A percentile compares a stretch with the other conserved stretches of the same genome.
These are phyloP conservation scores for Russula lepida DNA, from an alignment of 768 basidiomycete genomes.

Conservation along the genomic window DNA sequence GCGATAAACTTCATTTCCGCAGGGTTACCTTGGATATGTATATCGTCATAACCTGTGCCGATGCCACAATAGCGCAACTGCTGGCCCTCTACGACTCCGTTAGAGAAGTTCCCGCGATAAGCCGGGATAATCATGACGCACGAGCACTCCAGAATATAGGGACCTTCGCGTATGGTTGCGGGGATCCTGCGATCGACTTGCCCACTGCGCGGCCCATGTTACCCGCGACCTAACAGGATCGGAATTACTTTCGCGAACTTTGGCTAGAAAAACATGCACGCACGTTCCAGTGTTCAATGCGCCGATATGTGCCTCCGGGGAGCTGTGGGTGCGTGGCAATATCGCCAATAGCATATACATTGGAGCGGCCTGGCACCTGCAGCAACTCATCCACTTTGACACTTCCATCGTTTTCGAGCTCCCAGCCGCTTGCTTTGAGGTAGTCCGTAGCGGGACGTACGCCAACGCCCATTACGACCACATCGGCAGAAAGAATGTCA, in stretches of 20 bases:
- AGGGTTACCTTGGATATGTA: slow-evolving; percentile 68
- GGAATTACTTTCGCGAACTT: neutral
- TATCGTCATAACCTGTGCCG: slow-evolving; percentile 62
- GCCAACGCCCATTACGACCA: slow-evolving; percentile 81
- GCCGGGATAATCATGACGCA: slow-evolving; percentile 29
- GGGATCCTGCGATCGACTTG: slow-evolving; percentile 48
- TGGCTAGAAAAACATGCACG: slow-evolving; percentile 18
- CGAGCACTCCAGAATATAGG: slow-evolving; percentile 90
- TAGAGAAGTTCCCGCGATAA: neutral
- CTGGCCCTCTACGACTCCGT: slow-evolving; percentile 52
- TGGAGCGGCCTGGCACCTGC: slow-evolving; percentile 42
- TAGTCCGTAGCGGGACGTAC: slow-evolving; percentile 77
- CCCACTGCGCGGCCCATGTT: slow-evolving; percentile 85
- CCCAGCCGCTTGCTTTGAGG: slow-evolving; percentile 60
- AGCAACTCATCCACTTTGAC: slow-evolving; percentile 71
- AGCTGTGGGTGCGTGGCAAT: slow-evolving; percentile 72
- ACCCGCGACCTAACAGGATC: slow-evolving; percentile 52
- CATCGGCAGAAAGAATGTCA: slow-evolving; percentile 57
- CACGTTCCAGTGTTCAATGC: slow-evolving; percentile 92
- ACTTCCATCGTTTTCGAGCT: slow-evolving; percentile 67
- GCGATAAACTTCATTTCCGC: slow-evolving; percentile 81
- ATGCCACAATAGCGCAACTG: slow-evolving; percentile 81
- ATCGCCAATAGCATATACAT: slow-evolving; percentile 73
- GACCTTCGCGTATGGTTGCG: slow-evolving; percentile 64
- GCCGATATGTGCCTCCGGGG: slow-evolving; percentile 38